Evolutionary conservation across 2,329 filamentous ascomycete species (phyloP).

Genomic region (Geoglossum cookeanum): DNA sequence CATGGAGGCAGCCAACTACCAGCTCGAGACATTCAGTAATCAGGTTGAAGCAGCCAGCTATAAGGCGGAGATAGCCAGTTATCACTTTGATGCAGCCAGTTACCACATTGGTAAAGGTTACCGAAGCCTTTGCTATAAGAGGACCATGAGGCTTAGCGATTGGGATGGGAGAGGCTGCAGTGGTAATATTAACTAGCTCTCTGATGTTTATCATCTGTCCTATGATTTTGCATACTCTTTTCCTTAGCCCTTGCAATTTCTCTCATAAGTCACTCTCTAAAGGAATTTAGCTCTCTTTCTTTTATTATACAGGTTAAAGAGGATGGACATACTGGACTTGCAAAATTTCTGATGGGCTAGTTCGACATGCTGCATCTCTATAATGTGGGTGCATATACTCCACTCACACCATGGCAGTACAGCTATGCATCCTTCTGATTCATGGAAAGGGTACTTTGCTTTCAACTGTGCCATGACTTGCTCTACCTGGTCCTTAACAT

Average conservation of each 20-base stretch:
- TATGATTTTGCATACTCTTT: background rate
- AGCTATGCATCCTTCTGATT: background rate
- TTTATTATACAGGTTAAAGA: background rate
- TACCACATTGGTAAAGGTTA: no score
- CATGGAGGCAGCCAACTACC: no score
- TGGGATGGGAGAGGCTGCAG: no score
- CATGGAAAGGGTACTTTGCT: background rate
- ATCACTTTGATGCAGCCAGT: no score
- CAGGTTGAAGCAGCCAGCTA: no score
- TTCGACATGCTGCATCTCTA: background rate
- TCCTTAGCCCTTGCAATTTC: background rate
- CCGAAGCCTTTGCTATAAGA: no score
- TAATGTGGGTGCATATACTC: background rate
- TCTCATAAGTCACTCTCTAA: background rate
- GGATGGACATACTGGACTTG: background rate
- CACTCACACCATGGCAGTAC: background rate
- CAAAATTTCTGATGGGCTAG: background rate
- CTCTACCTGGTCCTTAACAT: background rate
- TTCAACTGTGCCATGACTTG: background rate
- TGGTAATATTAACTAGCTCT: background rate
- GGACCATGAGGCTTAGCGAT: no score
- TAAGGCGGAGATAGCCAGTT: no score
- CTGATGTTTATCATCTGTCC: background rate
- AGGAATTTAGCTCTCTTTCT: background rate
- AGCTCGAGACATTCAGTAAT: no score